phyloP scores from a whole-genome alignment of 176 grass and related monocot species.

The Pontederia paniculata region DNA sequence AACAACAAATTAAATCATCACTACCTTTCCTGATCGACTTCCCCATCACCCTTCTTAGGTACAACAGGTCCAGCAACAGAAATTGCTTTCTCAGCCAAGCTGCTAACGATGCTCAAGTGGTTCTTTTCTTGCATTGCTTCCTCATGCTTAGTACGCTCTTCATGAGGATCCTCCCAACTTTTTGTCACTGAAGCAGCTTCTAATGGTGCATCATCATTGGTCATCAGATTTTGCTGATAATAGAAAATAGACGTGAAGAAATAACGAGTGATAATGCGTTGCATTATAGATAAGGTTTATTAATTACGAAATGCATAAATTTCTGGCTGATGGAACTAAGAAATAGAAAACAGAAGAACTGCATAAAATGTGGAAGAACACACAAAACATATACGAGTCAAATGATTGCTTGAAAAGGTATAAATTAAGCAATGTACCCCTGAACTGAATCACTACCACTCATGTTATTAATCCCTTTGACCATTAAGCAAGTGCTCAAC shows the following conservation, averaged over 20 bases:
- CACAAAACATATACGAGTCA: too few relatives aligned
- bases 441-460: too few relatives aligned
- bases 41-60: constrained; percentile 67
- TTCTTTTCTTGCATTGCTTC: constrained; percentile 50
- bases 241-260: not conserved
- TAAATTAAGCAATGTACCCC: too few relatives aligned
- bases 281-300: too few relatives aligned
- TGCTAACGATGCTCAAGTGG: constrained; percentile 49
- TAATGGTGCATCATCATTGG: constrained; percentile 25
- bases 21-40: constrained; percentile 87
- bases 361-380: too few relatives aligned
- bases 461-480: too few relatives aligned
- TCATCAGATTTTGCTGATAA: constrained; percentile 7
- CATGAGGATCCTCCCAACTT: constrained; percentile 15
- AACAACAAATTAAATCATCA: not conserved
- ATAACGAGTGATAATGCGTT: too few relatives aligned
- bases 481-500: too few relatives aligned
- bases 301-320: too few relatives aligned
- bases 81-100: constrained; percentile 86
- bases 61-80: constrained; percentile 85
- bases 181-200: constrained; percentile 11
- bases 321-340: too few relatives aligned
- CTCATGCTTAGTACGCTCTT: constrained; percentile 11
- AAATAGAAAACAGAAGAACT: too few relatives aligned
- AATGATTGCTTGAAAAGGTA: too few relatives aligned